Base-by-base conservation (phyloP, 2,329 filamentous ascomycete genomes). In the Fusarium liriodendri region DNA sequence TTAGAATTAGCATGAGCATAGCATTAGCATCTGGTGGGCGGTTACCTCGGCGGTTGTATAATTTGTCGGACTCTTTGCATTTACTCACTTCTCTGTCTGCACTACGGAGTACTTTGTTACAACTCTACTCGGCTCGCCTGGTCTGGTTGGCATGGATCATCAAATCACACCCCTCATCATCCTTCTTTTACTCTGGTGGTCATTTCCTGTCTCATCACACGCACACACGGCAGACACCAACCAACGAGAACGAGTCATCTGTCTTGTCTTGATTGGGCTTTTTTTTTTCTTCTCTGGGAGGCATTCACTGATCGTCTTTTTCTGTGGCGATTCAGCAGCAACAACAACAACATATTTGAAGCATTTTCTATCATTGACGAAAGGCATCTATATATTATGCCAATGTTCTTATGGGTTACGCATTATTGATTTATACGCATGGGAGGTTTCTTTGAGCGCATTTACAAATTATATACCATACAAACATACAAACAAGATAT, bases 401-500 rank as follows among this genome's bases (percentile, higher is more conserved):
- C 25, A 50, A 77, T 62, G 42, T 63, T 71, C 74, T 71, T 71
- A 75, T 64, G 69, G 72, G 72, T 67, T 22, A 40, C 67, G 68
- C 58, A 70, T 57, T 64, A 67, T 61, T 50, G 33, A 60, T 57
- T 65, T 54, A 59, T 42, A 45, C 40, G 62, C 37, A 47, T 64
- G 67, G 52, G 55, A 61, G 52, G 37, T 58, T 65, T 60, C 47
- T 55, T 65, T 38, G 38, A 50, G 25, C 45, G 65, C 66, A 63
- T 64, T 57, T 54, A 40, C 13, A 65, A 45, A 25, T 25, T 54
- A 22, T 22, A 14, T 60, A 38, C 18, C 33, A 61, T 45, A 25
- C 22, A 47, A 47, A 25, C 27, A 54, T 37, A 57, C 18, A n/a
- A 61, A 50, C 59, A 37, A 70, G 35, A 63, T 50, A 37, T 42